phyloP scores from a whole-genome alignment of 768 basidiomycete genomes.

The Boletus subparvulus region DNA sequence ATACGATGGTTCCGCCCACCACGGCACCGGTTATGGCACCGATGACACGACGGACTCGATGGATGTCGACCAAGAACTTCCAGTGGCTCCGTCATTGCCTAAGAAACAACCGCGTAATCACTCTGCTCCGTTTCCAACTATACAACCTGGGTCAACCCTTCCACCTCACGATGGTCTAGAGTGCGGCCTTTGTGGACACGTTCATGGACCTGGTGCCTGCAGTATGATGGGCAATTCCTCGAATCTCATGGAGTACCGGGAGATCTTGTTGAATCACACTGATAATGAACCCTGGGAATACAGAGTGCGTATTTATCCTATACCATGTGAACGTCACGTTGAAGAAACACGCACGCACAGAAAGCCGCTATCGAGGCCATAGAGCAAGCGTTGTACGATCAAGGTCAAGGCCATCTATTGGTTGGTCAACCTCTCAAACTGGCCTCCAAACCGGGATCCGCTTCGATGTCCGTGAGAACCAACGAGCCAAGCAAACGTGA shows the following conservation, averaged over 20 bases:
- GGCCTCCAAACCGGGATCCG: slow-evolving; percentile 35
- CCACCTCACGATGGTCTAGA: slow-evolving; percentile 7
- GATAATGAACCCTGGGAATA: slow-evolving; percentile 66
- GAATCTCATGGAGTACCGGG: slow-evolving; percentile 67
- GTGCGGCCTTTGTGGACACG: slow-evolving; percentile 64
- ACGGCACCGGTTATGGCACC: slow-evolving; percentile 19
- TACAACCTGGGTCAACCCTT: slow-evolving; percentile 2
- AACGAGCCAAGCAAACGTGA: neutral
- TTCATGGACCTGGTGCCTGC: slow-evolving; percentile 54
- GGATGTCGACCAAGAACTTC: slow-evolving; percentile 9
- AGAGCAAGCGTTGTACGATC: slow-evolving; percentile 57
- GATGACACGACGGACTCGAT: slow-evolving; percentile 28
- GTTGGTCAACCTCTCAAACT: slow-evolving; percentile 64
- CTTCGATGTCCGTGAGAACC: slow-evolving; percentile 16
- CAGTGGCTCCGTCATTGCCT: neutral
- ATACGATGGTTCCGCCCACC: slow-evolving; percentile 29
- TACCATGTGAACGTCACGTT: slow-evolving; percentile 3
- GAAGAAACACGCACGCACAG: slow-evolving; percentile 35
- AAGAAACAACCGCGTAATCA: slow-evolving; percentile 6
- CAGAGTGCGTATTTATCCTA: slow-evolving; percentile 44
- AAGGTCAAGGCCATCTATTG: slow-evolving; percentile 58
- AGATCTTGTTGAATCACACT: slow-evolving; percentile 61
- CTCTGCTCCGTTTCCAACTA: neutral
- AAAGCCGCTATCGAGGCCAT: slow-evolving; percentile 66
- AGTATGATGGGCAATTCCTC: slow-evolving; percentile 63